phyloP scores from a whole-genome alignment of 106 monocot genomes.

The Amphibolis antarctica region DNA sequence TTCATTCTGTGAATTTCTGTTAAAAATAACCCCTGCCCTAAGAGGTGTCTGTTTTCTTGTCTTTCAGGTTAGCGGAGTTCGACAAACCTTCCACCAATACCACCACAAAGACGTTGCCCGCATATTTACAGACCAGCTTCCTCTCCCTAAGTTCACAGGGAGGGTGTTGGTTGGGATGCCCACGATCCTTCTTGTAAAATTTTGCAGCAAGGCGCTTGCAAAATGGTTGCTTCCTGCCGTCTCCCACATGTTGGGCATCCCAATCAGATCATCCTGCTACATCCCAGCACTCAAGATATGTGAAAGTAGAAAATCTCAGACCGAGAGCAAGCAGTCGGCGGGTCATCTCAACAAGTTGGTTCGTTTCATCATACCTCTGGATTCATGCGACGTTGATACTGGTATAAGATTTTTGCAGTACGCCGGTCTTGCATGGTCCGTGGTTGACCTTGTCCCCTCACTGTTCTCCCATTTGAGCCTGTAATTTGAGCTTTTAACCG shows the following conservation, averaged over 20 bases:
- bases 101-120: conserved; percentile 35
- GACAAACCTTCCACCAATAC: conserved; percentile 56
- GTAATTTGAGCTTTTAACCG: conserved; percentile 15
- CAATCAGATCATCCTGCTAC: conserved; percentile 72
- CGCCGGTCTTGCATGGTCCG: conserved; percentile 84
- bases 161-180: conserved; percentile 67
- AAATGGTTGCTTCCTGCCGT: conserved; percentile 84
- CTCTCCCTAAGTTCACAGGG: conserved; percentile 36
- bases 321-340: conserved; percentile 18
- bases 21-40: not conserved
- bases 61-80: conserved; percentile 59
- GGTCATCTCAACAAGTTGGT: conserved; percentile 39
- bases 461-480: conserved; percentile 48
- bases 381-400: conserved; percentile 61
- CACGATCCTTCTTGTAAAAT: conserved; percentile 69
- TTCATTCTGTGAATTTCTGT: not conserved
- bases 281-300: conserved; percentile 43
- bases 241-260: conserved; percentile 62
- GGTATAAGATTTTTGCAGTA: conserved; percentile 87
- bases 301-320: conserved; percentile 24
- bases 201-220: conserved; percentile 83
- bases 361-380: conserved; percentile 29
- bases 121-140: conserved; percentile 35
- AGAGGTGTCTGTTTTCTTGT: not conserved
- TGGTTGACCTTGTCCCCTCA: conserved; percentile 69